These are phyloP conservation scores for Saccharomycopsis hybrid DNA, from an alignment of 1,139 yeast species.

Conservation along the genomic window DNA sequence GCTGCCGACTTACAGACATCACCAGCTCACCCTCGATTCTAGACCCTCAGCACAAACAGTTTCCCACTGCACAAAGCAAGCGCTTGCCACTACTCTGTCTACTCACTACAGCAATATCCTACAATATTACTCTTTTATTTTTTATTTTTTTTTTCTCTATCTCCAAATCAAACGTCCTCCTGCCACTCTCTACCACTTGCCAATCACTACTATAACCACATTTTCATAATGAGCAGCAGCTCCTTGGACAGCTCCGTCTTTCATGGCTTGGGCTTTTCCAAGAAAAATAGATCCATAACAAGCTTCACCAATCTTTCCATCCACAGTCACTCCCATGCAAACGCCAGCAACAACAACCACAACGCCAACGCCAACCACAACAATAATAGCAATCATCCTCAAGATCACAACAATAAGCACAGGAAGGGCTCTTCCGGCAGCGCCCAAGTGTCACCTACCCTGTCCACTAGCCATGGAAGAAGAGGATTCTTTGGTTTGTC, in stretches of 20 bases:
- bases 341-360: not conserved
- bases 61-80: not conserved
- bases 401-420: too few species aligned
- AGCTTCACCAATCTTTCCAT: slow-evolving; percentile 8
- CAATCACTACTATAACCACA: not conserved
- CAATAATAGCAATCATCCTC: not conserved
- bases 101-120: too few species aligned
- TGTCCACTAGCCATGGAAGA: slow-evolving; percentile 1
- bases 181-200: not conserved
- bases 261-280: slow-evolving; percentile 7
- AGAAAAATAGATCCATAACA: slow-evolving; percentile 6
- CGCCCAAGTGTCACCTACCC: not conserved
- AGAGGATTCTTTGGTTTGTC: slow-evolving; percentile 7
- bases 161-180: too few species aligned
- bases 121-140: too few species aligned
- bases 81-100: too few species aligned
- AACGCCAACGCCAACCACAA: not conserved
- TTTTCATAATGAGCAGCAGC: not conserved
- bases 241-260: slow-evolving; percentile 2
- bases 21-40: too few species aligned
- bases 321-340: not conserved
- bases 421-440: not conserved
- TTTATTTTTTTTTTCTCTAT: too few species aligned
- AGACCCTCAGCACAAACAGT: not conserved
- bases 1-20: too few species aligned